Conservation (phyloP, 352 stramenopile genomes). For the Phytophthora uliginosa region DNA sequence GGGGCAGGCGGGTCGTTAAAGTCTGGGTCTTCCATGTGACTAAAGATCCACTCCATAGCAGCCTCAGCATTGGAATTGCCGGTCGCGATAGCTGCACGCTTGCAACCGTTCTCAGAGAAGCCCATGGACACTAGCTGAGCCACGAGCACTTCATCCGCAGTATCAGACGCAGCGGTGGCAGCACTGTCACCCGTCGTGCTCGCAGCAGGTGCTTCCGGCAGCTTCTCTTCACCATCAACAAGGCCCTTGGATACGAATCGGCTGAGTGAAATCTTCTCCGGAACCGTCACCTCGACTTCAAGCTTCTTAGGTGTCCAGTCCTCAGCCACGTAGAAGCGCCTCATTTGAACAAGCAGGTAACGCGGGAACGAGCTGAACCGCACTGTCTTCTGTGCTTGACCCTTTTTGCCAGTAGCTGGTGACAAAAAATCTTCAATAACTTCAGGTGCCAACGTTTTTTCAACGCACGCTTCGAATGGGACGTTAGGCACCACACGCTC, state of each 20-base stretch:
- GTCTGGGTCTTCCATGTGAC: slow-evolving; percentile 98
- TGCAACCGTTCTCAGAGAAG: slow-evolving; percentile 98
- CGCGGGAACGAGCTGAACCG: slow-evolving; percentile 96
- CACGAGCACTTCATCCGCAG: slow-evolving; percentile 93
- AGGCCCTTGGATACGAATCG: slow-evolving; percentile 90
- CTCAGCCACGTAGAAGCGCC: slow-evolving; percentile 97
- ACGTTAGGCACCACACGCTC: slow-evolving; percentile 94
- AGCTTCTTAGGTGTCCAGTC: slow-evolving; percentile 98
- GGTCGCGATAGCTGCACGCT: slow-evolving; percentile 94
- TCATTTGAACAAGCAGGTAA: slow-evolving; percentile 98
- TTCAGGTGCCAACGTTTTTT: slow-evolving; percentile 92
- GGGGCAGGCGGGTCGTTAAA: slow-evolving; percentile 95
- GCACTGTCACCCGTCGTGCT: slow-evolving; percentile 11
- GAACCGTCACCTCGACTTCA: slow-evolving; percentile 97
- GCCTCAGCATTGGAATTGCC: slow-evolving; percentile 93
- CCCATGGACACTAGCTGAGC: slow-evolving; percentile 98
- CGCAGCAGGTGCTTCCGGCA: slow-evolving; percentile 72
- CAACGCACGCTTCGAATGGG: slow-evolving; percentile 95
- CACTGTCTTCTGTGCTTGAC: slow-evolving; percentile 79
- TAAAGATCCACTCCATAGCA: slow-evolving; percentile 99
- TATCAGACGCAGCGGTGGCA: slow-evolving; percentile 35
- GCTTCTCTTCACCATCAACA: slow-evolving; percentile 86
- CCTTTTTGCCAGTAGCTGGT: slow-evolving; percentile 79
- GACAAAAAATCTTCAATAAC: slow-evolving; percentile 94
- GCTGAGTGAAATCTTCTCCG: slow-evolving; percentile 87